Percentiles rank a stretch among this genome's conserved stretches.
Evolutionary conservation across 2,329 filamentous ascomycete species (phyloP).

Genomic region (Neoascochyta sp.): DNA sequence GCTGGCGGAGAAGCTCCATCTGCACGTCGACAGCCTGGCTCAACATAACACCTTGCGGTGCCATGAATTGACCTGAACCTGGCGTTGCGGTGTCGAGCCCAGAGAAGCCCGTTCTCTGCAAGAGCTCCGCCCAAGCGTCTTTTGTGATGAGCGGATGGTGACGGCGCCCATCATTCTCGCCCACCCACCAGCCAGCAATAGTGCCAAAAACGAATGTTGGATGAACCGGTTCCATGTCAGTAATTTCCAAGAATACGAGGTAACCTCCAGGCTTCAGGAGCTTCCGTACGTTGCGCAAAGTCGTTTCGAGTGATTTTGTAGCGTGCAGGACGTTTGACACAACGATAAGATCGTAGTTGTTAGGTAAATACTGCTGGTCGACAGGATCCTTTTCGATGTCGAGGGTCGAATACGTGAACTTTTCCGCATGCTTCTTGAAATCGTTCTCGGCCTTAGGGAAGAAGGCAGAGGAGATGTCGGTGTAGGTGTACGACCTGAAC

Average conservation of each 20-base stretch:
- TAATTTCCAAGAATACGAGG: slow-evolving; percentile 34
- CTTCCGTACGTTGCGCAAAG: slow-evolving; percentile 9
- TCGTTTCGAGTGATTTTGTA: slow-evolving; percentile 4
- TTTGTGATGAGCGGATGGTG: background rate
- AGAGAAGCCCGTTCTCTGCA: slow-evolving; percentile 4
- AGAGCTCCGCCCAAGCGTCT: slow-evolving; percentile 16
- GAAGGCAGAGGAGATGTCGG: slow-evolving; percentile 9
- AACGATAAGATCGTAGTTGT: slow-evolving; percentile 17
- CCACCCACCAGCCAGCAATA: slow-evolving; percentile 42
- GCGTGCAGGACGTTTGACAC: slow-evolving; percentile 15
- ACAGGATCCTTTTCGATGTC: slow-evolving; percentile 6
- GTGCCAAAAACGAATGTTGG: slow-evolving; percentile 37
- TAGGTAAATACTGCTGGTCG: slow-evolving; percentile 9
- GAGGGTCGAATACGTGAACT: slow-evolving; percentile 9
- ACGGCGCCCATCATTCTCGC: slow-evolving; percentile 8
- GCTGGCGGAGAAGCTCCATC: slow-evolving; percentile 2
- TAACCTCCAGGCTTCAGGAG: slow-evolving; percentile 42
- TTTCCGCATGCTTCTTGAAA: slow-evolving; percentile 1
- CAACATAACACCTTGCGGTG: background rate
- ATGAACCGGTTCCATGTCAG: slow-evolving; percentile 3
- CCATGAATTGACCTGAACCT: no score
- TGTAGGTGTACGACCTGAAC: slow-evolving; percentile 13
- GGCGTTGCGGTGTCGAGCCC: slow-evolving; percentile 3
- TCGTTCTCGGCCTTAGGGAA: slow-evolving; percentile 1
- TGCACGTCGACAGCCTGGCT: slow-evolving; percentile 6